phyloP scores from a whole-genome alignment of 2,329 filamentous ascomycete species.

The Fusarium bulbicola region DNA sequence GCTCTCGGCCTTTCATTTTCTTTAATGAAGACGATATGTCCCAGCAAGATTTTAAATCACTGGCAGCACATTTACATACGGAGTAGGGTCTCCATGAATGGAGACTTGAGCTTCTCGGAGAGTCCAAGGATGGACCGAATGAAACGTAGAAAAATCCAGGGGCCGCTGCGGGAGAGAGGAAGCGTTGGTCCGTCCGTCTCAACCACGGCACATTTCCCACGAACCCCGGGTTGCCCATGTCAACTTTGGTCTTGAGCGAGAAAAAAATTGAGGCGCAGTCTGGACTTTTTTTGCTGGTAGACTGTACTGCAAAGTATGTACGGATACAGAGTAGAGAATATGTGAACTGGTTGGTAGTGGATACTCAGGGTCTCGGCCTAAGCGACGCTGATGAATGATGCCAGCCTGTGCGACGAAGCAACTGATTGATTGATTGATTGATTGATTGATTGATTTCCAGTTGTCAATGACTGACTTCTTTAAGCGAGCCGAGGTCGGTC shows the following conservation, averaged over 20 bases:
- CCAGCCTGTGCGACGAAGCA: neutral
- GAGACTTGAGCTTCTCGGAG: slow-evolving; percentile 18
- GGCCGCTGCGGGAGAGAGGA: slow-evolving; percentile 16
- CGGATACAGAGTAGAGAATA: neutral
- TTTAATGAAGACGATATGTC: slow-evolving; percentile 16
- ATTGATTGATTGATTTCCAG: slow-evolving; percentile 2
- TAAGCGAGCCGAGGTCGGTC: slow-evolving; percentile 22
- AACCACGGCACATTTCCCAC: neutral
- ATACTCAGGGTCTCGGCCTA: neutral
- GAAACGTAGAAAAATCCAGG: slow-evolving; percentile 14
- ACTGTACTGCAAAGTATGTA: neutral
- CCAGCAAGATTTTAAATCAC: slow-evolving; percentile 14
- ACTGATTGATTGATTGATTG: neutral
- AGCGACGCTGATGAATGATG: slow-evolving; percentile 6
- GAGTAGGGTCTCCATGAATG: slow-evolving; percentile 14
- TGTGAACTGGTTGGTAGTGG: neutral
- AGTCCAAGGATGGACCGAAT: slow-evolving; percentile 32
- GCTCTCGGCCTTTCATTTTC: neutral
- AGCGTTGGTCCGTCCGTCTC: slow-evolving; percentile 33
- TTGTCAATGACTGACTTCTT: neutral
- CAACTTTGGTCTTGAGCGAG: neutral
- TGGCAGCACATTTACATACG: neutral
- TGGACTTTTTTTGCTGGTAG: slow-evolving; percentile 9
- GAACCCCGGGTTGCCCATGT: slow-evolving; percentile 27
- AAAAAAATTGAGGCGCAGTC: slow-evolving; percentile 25